Base-by-base conservation (phyloP, 1,139 yeast genomes). In the Geotrichum siamense region DNA sequence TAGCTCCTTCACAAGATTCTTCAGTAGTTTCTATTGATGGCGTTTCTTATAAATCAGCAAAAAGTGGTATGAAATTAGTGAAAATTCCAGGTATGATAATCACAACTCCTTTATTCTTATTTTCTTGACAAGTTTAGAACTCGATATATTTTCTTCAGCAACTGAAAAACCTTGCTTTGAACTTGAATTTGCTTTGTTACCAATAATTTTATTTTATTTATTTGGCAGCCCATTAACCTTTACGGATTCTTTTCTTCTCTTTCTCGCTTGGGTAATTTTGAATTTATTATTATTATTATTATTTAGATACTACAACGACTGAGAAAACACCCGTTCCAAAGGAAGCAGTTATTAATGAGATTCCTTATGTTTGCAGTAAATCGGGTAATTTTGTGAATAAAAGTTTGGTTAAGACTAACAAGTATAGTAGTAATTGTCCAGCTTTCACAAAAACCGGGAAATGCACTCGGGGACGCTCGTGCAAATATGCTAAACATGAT, bases 401-500 rank as follows among this genome's bases (percentile, higher is more conserved):
- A 29, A 51, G 47, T n/a, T 35, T 45, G 3, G 47, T 48, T 26
- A 35, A 41, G 35, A 19, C 44, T 20, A 36, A 45, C 27, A 45
- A 39, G 37, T 38, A 25, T 23, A 26, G 35, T 13, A 38, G 47
- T 22, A 21, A 38, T 19, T 64, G 69, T 51, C 53, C 58, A 9
- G 52, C 54, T 36, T 64, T 56, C 43, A 63, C 67, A 26, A 48
- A 55, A 48, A 61, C 66, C 38, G 68, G 68, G 34, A 61, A 65
- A 12, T 80, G 86, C 58, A 63, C 65, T 47, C 71, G 71, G 55
- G 82, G 77, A 38, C 57, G 67, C 27, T 53, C 60, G 1, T 82
- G 93, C 60, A 68, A 65, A 27, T 79, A 71, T 55, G 43, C 47
- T 6, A 57, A 58, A n/a, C 93, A 82, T 57, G 73, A 60, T 28